Evolutionary conservation across 352 stramenopile genomes (phyloP), one percentile per base, ranked within the genome.

Genomic region (Plasmopara muralis): DNA sequence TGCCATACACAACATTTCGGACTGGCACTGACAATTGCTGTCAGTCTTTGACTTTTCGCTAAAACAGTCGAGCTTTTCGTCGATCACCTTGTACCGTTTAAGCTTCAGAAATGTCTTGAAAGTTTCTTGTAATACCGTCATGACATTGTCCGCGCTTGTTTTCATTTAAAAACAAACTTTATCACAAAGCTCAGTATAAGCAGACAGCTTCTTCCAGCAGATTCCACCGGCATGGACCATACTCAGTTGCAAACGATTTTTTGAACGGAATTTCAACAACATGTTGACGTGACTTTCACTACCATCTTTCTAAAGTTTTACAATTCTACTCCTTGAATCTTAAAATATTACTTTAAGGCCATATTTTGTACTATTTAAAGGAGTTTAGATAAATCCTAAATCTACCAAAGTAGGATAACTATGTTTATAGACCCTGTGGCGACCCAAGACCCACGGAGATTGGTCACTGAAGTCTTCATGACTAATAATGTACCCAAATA

Each of bases 31-130:
- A 64, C n/a, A 72, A 33, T 72, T 77, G 29, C 74, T 83, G 43
- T 83, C 69, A 1, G 74, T 87, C 57, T 84, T 83, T 13, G 76
- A 64, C 1, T 47, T n/a, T 35, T 85, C 70, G 4, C 53, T 56
- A 0, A 72, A 83, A 74, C 74, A 87, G 43, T 87, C 68, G 5
- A 85, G 47, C 35, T 78, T 80, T 35, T 68, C 59, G 34, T 85
- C 84, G 7, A 87, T 72, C 16, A 85, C 66, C 51, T 84, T 79
- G 60, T 79, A 79, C 13, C 67, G 77, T 40, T 87, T 87, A 13
- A 72, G 72, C 50, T 77, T 83, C 31, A 87, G 62, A 48, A 87
- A 87, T 6, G 55, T 48, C 40, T 53, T 61, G 13, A 48, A 30
- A 18, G 49, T 53, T 20, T 43, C 38, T 40, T 10, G 34, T 9